These are phyloP conservation scores for Lyophyllum semitale DNA, from an alignment of 768 basidiomycete species.

Conservation along the genomic window DNA sequence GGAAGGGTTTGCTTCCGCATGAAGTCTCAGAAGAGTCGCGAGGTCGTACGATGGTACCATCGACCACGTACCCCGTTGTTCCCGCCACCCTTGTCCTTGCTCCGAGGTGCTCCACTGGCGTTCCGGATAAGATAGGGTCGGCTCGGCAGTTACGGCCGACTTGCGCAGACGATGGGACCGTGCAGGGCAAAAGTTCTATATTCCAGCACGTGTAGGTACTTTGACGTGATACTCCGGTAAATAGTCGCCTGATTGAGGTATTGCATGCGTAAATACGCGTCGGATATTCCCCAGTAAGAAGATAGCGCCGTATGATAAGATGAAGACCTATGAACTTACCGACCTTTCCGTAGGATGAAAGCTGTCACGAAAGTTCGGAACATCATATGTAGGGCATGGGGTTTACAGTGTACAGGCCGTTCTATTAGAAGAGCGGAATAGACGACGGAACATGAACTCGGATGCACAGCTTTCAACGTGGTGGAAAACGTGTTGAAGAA, in stretches of 20 bases:
- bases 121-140: slow-evolving; percentile 6
- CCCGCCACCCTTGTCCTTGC: slow-evolving; percentile 2
- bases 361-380: slow-evolving; percentile 10
- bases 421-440: no score
- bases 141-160: slow-evolving; percentile 24
- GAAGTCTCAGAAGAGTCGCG: not conserved
- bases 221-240: slow-evolving; percentile 25
- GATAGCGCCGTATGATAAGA: slow-evolving; percentile 1
- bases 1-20: not conserved
- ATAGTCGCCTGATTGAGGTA: slow-evolving; percentile 16
- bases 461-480: not conserved
- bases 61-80: not conserved
- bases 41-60: not conserved
- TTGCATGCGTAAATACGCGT: not conserved
- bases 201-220: slow-evolving; percentile 12
- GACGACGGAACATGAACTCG: not conserved
- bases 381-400: no score
- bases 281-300: slow-evolving; percentile 3
- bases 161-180: slow-evolving; percentile 1
- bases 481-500: slow-evolving; percentile 1
- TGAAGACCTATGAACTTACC: slow-evolving; percentile 12
- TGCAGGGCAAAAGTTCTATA: slow-evolving; percentile 1
- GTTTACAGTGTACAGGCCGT: no score
- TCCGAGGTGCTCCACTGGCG: slow-evolving; percentile 2
- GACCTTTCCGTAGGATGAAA: slow-evolving; percentile 16